phyloP scores from a whole-genome alignment of 2,329 filamentous ascomycete species.

The Pseudogymnoascus sp. region DNA sequence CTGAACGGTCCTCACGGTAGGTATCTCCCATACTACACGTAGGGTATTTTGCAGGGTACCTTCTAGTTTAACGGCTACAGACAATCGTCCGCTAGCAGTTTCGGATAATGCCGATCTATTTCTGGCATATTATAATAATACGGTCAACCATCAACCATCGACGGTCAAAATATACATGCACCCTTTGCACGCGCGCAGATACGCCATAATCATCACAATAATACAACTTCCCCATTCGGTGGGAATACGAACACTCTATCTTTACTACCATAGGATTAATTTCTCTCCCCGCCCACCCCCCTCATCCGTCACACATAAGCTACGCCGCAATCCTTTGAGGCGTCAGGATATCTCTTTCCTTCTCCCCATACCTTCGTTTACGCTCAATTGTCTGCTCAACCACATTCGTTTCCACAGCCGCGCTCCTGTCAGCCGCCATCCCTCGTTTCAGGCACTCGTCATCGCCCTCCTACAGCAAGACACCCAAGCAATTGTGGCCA shows the following conservation, averaged over 20 bases:
- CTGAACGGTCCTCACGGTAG: background rate
- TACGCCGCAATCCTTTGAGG: background rate
- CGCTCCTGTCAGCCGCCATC: background rate
- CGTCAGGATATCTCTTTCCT: background rate
- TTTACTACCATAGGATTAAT: background rate
- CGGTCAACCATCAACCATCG: background rate
- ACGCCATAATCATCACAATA: slow-evolving; percentile 5
- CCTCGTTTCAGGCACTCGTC: slow-evolving; percentile 5
- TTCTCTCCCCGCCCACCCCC: background rate
- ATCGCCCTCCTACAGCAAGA: background rate
- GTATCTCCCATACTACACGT: background rate
- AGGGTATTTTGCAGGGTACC: background rate
- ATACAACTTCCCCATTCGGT: slow-evolving; percentile 5
- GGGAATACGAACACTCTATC: background rate
- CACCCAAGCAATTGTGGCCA: background rate
- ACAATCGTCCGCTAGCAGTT: background rate
- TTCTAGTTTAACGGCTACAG: slow-evolving; percentile 6
- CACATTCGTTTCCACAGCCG: slow-evolving; percentile 5
- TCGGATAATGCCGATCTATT: slow-evolving; percentile 1
- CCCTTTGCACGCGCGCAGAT: slow-evolving; percentile 1
- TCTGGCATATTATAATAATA: slow-evolving; percentile 4
- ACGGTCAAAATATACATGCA: slow-evolving; percentile 6
- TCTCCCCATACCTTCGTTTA: background rate
- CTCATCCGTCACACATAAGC: background rate
- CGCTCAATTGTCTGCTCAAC: slow-evolving; percentile 2